A percentile compares a stretch with the other conserved stretches of the same genome.
Evolutionary conservation across 371 early-diverging fungal genomes (phyloP).

Genomic region (Mortierella sp.): DNA sequence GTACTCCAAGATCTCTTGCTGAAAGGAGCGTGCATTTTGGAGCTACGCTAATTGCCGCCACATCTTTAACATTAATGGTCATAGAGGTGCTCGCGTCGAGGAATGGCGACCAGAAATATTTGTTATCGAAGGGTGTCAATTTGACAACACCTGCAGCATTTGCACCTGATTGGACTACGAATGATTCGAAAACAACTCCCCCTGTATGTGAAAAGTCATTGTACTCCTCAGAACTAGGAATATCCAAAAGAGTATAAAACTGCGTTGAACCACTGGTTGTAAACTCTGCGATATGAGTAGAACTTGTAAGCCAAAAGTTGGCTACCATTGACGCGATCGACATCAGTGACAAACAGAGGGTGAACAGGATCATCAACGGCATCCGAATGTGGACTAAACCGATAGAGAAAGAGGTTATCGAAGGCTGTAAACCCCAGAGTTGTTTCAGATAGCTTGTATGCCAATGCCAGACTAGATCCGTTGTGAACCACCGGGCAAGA

Average conservation of each 20-base stretch:
- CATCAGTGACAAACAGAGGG: background rate
- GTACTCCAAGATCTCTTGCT: background rate
- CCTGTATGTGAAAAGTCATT: background rate
- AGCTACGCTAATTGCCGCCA: background rate
- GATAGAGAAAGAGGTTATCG: background rate
- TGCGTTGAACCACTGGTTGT: background rate
- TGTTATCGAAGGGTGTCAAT: background rate
- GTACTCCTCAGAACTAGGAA: background rate
- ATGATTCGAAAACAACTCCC: background rate
- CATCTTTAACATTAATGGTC: background rate
- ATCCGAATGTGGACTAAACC: background rate
- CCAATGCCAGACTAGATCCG: conserved; percentile 2
- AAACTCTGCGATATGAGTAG: background rate
- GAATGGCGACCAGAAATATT: background rate
- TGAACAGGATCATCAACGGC: background rate
- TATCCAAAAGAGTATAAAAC: background rate
- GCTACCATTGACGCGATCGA: background rate
- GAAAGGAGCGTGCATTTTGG: conserved; percentile 1
- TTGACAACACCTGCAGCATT: background rate
- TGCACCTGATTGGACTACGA: background rate
- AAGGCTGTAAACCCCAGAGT: conserved; percentile 2
- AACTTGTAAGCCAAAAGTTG: conserved; percentile 1
- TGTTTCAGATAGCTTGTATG: background rate
- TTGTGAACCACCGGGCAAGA: conserved; percentile 6
- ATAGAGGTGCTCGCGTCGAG: background rate